Base-by-base conservation (phyloP, 331 rosid genomes). In the Rosa hybrid region DNA sequence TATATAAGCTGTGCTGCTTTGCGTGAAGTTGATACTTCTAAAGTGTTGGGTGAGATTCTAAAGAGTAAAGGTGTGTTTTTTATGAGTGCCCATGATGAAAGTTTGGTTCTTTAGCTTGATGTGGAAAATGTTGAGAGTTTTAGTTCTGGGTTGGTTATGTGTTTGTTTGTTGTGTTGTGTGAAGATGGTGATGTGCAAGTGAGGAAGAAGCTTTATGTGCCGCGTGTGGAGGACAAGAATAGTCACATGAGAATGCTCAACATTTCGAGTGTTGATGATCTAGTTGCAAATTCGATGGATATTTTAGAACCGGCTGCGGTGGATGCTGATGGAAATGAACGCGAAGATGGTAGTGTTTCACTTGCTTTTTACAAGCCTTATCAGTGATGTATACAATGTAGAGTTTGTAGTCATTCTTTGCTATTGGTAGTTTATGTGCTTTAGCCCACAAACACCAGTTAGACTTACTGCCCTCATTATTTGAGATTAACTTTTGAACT, bases 21-120 rank as follows among this genome's bases (percentile, higher is more conserved):
- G 30, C 91, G 94, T 17, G 99, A 96, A 88, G 99, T 96, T 45
- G 98, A 96, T 67, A 91, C 98, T 4, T 87, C 76, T 3, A 93
- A 88, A 67, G 27, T 96, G 39, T 83, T 96, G 83, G 83, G 91
- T n/a, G 86, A 87, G 49, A 87, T 86, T 87, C 79, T 93, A 83
- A 88, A 86, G 60, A 76, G 79, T 1, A 68, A 25, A 85, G 92
- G 91, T 90, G 27, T 76, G 77, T 49, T 72, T 41, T 78, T 77
- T n/a, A 41, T 9, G 41, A 39, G 4, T 41, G 10, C 48, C 21
- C 39, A 11, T 46, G 50, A 9, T 25, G 20, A 25, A 59, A 63
- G 38, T 76, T 45, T 44, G n/a, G 46, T 63, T 27, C 27, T 46
- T 76, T 76, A 23, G 6, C 4, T 23, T n/a, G 42, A 45, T 60